Evolutionary conservation across 108 stramenopile species (phyloP), one percentile per base, ranked within the genome.

Genomic region (Fragilaria crotonensis): DNA sequence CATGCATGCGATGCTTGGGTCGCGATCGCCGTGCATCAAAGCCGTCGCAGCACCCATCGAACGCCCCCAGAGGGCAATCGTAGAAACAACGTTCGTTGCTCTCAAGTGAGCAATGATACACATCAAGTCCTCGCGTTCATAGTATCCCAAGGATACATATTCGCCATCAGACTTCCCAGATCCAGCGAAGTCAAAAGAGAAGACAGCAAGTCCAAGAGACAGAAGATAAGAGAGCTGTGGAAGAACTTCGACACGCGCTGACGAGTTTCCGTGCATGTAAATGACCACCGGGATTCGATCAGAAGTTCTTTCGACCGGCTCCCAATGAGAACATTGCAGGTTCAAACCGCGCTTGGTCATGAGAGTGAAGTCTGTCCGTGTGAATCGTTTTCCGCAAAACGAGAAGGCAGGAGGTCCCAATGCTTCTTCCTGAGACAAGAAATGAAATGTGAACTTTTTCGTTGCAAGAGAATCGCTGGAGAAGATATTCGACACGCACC

Each of bases 21-120:
- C 97, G n/a, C 96, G 75, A 64, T 95, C 90, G 3, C 91, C 94
- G 73, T 97, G 96, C 90, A 99, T 83, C 30, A 99, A 78, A 1
- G 97, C 92, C 14, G 97, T 99, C 25, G 95, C 99, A 47, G 99
- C 99, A 33, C 99, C 99, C 99, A 99, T 99, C 28, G 80, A 83
- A 49, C 99, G 77, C 21, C 99, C 99, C 99, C 99, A 99, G 5
- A 99, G 66, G 17, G 94, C 99, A 69, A 99, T 95, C 14, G 93
- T 94, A 28, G 75, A 76, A 25, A 94, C 89, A 17, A 89, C 83
- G 71, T 94, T 92, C 0, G 93, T 90, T 9, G 80, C 80, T 25
- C 99, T 77, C 52, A 99, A 72, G 68, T 97, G 85, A 14, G 89
- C 86, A 48, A 96, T 70, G 33, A 95, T 89, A 67, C 88, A 86